A percentile compares a stretch with the other conserved stretches of the same genome.
Evolutionary conservation across 1,139 yeast genomes (phyloP).

Genomic region (Suhomyces ambrosiae): DNA sequence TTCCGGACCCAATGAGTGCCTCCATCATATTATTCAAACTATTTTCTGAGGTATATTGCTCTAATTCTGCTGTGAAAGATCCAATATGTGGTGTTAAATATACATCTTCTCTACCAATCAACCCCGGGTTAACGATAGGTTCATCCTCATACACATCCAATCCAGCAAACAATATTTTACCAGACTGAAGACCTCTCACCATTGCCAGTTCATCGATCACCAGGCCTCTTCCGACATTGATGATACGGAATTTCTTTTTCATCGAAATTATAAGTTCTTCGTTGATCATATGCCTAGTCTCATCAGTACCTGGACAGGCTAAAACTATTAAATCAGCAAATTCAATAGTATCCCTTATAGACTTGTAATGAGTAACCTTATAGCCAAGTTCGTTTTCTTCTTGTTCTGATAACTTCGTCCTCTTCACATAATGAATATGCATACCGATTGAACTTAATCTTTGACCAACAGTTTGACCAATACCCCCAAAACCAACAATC

Average conservation of each 20-base stretch:
- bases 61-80: slow-evolving; percentile 60
- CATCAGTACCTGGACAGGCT: slow-evolving; percentile 67
- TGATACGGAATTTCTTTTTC: slow-evolving; percentile 57
- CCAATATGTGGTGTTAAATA: slow-evolving; percentile 77
- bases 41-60: slow-evolving; percentile 47
- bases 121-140: slow-evolving; percentile 56
- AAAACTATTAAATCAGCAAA: slow-evolving; percentile 62
- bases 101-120: slow-evolving; percentile 66
- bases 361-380: slow-evolving; percentile 20
- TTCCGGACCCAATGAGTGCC: slow-evolving; percentile 9
- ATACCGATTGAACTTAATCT: slow-evolving; percentile 26
- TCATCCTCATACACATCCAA: slow-evolving; percentile 79
- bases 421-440: slow-evolving; percentile 29
- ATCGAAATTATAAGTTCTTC: slow-evolving; percentile 49
- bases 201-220: slow-evolving; percentile 75
- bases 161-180: slow-evolving; percentile 73
- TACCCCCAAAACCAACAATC: slow-evolving; percentile 29
- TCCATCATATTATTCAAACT: slow-evolving; percentile 15
- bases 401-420: slow-evolving; percentile 16
- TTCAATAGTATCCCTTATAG: slow-evolving; percentile 25
- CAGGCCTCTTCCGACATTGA: slow-evolving; percentile 78
- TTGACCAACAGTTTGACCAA: slow-evolving; percentile 25
- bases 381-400: slow-evolving; percentile 20
- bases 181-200: slow-evolving; percentile 64
- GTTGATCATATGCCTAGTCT: slow-evolving; percentile 60